Evolutionary conservation across 495 filamentous ascomycete genomes (phyloP).

Genomic region (Ramalina intermedia): DNA sequence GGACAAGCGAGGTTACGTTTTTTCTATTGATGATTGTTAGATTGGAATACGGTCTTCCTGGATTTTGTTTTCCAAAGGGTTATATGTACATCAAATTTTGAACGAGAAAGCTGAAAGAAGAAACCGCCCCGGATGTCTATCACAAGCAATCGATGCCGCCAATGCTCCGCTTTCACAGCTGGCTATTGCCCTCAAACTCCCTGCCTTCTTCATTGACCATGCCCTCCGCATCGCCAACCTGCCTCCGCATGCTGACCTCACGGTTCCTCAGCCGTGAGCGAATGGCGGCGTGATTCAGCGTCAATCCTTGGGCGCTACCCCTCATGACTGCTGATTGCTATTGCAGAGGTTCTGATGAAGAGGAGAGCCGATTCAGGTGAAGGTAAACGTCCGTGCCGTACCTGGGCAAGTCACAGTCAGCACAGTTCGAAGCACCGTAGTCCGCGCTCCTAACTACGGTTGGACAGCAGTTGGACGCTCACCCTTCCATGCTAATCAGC

Average conservation of each 20-base stretch:
- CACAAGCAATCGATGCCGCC: too few relatives aligned
- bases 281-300: slow-evolving; percentile 48
- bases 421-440: background rate
- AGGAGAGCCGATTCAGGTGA: slow-evolving; percentile 87
- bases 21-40: too few relatives aligned
- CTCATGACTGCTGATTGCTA: slow-evolving; percentile 97
- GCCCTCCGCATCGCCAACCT: slow-evolving; percentile 73
- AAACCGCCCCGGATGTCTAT: too few relatives aligned
- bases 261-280: slow-evolving; percentile 33
- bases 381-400: slow-evolving; percentile 98
- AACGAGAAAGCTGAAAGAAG: too few relatives aligned
- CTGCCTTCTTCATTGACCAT: slow-evolving; percentile 35
- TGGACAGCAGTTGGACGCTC: slow-evolving; percentile 23
- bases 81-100: too few relatives aligned
- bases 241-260: slow-evolving; percentile 70
- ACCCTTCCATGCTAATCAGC: slow-evolving; percentile 99
- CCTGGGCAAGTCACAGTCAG: slow-evolving; percentile 29
- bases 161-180: background rate
- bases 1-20: too few relatives aligned
- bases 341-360: slow-evolving; percentile 91
- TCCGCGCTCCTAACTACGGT: background rate
- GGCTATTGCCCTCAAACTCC: slow-evolving; percentile 3
- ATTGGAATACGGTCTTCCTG: too few relatives aligned
- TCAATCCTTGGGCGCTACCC: slow-evolving; percentile 80
- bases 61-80: too few relatives aligned